Percentiles rank a stretch among this genome's conserved stretches.
Evolutionary conservation across 1,139 yeast species (phyloP).

Genomic region (Groenewaldozyma sp.): DNA sequence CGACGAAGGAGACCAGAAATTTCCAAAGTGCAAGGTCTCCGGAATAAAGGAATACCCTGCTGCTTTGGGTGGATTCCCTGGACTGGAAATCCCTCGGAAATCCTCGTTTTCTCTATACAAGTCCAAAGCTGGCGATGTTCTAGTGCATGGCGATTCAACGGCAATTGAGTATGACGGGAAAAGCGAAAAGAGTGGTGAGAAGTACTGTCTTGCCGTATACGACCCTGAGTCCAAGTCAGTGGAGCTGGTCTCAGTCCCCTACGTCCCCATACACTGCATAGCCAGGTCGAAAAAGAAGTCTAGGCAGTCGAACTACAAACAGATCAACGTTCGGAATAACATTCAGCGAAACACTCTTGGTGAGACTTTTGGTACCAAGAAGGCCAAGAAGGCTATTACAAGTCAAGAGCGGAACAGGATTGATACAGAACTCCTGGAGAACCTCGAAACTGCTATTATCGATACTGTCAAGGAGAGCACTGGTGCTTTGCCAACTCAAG

Average conservation of each 20-base stretch:
- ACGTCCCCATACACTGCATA: slow-evolving; percentile 45
- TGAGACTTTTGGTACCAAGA: slow-evolving; percentile 94
- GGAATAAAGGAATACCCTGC: slow-evolving; percentile 6
- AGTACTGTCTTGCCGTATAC: slow-evolving; percentile 57
- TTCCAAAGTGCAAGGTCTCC: not conserved
- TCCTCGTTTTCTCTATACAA: slow-evolving; percentile 58
- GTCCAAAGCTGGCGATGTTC: slow-evolving; percentile 36
- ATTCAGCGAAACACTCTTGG: slow-evolving; percentile 77
- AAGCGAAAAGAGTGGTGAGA: slow-evolving; percentile 33
- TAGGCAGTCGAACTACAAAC: slow-evolving; percentile 55
- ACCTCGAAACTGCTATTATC: slow-evolving; percentile 68
- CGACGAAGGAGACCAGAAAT: no score
- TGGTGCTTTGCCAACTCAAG: slow-evolving; percentile 59
- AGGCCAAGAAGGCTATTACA: slow-evolving; percentile 83
- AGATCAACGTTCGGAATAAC: slow-evolving; percentile 31
- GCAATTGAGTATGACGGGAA: slow-evolving; percentile 66
- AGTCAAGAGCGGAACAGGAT: slow-evolving; percentile 76
- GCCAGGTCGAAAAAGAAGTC: slow-evolving; percentile 22
- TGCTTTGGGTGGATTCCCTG: slow-evolving; percentile 55
- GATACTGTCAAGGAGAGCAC: slow-evolving; percentile 71
- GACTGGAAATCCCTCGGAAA: slow-evolving; percentile 51
- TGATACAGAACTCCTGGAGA: slow-evolving; percentile 72
- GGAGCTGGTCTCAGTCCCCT: slow-evolving; percentile 54
- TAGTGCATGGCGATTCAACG: slow-evolving; percentile 72
- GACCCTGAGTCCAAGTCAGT: slow-evolving; percentile 52